phyloP scores from a whole-genome alignment of 148 eudicot genomes.

The Diospyros kaki region DNA sequence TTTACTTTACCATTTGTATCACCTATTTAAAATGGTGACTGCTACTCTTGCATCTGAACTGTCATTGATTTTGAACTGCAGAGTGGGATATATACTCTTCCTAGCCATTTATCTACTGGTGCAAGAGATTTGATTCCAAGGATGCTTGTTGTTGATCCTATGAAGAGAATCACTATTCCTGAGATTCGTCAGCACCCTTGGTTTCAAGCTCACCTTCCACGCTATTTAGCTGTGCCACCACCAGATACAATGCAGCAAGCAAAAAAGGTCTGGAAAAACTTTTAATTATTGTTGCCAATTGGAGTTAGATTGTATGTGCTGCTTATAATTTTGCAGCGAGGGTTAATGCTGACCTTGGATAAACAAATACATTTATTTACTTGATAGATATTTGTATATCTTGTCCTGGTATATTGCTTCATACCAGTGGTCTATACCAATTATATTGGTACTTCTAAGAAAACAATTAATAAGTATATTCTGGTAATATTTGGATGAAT shows the following conservation, averaged over 20 bases:
- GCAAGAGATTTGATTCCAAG: slow-evolving; percentile 94
- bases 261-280: slow-evolving; percentile 54
- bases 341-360: not conserved
- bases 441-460: slow-evolving; percentile 38
- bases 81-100: slow-evolving; percentile 99
- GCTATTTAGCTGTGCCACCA: slow-evolving; percentile 93
- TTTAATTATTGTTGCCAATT: not conserved
- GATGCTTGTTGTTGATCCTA: slow-evolving; percentile 96
- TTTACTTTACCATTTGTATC: not conserved
- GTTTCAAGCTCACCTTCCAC: slow-evolving; percentile 95
- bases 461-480: not conserved
- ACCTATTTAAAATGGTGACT: not conserved
- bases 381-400: not conserved
- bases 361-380: too few species aligned
- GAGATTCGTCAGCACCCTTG: slow-evolving; percentile 85
- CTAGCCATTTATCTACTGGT: slow-evolving; percentile 84
- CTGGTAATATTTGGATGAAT: not conserved
- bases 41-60: not conserved
- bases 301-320: not conserved
- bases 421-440: not conserved
- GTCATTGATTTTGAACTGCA: slow-evolving; percentile 15
- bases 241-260: slow-evolving; percentile 93
- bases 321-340: not conserved
- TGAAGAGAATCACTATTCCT: slow-evolving; percentile 88
- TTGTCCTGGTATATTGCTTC: not conserved